Base-by-base conservation (phyloP, 1,284 basidiomycete genomes). In the Microstroma glucosiphilum region DNA sequence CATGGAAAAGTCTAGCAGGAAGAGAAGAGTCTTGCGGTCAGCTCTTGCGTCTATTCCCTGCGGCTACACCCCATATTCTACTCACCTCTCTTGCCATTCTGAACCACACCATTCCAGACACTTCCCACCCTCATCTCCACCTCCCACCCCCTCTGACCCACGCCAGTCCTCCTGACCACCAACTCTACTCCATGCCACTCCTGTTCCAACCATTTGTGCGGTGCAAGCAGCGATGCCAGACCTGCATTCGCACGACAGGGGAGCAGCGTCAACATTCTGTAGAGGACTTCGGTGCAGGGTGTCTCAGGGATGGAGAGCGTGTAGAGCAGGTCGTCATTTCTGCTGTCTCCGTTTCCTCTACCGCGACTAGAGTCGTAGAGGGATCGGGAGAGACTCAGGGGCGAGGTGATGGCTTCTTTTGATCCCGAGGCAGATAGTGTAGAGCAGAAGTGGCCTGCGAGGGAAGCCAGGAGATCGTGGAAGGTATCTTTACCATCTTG, bases 241-340 rank as follows among this genome's bases (percentile, higher is more conserved):
- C 94, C 94, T 0, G 91, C 91, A 30, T 58, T 30, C n/a, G 85
- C 82, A 77, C 94, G 91, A 83, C 93, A 97, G 0, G 96, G 94
- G 1, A 98, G 82, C 6, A 97, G 86, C 75, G 93, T 92, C 61
- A 97, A 84, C 80, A 97, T 93, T 0, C 96, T 94, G 0, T 93
- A 94, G 6, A 98, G 82, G 79, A 97, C 97, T 77, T 98, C 96
- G 1, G 94, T 98, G 78, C 94, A 98, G 26, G 51, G 51, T 17
- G 96, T 89, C 7, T 86, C 90, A 3, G 89, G 88, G 11, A 90
- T 84, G 19, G 86, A 86, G 0, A 88, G 89, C 13, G 53, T 42
- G 25, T 9, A 51, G 57, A 43, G 51, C 8, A 25, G 26, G 43
- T 48, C 17, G 43, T 48, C 17, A 3, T 17, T 12, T 4, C 21